Evolutionary conservation across 768 basidiomycete species (phyloP), one percentile per base, ranked within the genome.

Genomic region (Pulveroboletus sp.): DNA sequence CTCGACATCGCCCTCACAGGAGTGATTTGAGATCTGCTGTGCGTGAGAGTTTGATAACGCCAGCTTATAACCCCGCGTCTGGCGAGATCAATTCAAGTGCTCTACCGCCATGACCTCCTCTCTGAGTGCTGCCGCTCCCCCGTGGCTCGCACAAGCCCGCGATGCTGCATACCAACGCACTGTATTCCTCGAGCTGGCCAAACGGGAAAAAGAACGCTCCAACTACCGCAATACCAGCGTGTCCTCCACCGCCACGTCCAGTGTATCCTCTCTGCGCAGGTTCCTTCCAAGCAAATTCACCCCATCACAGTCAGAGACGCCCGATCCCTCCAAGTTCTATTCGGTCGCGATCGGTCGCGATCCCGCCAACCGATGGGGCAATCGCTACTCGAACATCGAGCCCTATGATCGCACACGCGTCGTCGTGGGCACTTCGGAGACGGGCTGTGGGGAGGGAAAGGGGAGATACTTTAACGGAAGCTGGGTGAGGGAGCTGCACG

Each of bases 401-500:
- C 87, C 92, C 0, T 94, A 92, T 63, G 89, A 94, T 67, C 78
- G 87, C 41, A 92, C 87, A 1, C 78, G 88, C 14, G 82, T 91
- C 25, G 61, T 79, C n/a, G 73, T 83, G 14, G 70, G 70, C 12
- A 55, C 58, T 11, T 54, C 60, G 32, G 56, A 44, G 16, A 33
- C 37, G 17, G 53, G 57, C 17, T 57, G 53, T 47, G 57, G 62
- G 4, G 59, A 62, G 32, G 66, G 53, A 24, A 40, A 60, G 1
- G 76, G 77, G 12, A 69, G 78, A 40, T 94, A 94, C 64, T 63
- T 94, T 31, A 93, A 94, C 58, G 92, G 86, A 13, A 90, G 79
- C 59, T 93, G 90, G 86, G 83, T 93, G n/a, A 72, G 77, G 38
- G 92, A 94, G 61, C 68, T 74, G 23, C 77, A 72, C 42, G 87